Evolutionary conservation across 1,139 yeast genomes (phyloP).

Genomic region (Debaryomyces subglobosus): DNA sequence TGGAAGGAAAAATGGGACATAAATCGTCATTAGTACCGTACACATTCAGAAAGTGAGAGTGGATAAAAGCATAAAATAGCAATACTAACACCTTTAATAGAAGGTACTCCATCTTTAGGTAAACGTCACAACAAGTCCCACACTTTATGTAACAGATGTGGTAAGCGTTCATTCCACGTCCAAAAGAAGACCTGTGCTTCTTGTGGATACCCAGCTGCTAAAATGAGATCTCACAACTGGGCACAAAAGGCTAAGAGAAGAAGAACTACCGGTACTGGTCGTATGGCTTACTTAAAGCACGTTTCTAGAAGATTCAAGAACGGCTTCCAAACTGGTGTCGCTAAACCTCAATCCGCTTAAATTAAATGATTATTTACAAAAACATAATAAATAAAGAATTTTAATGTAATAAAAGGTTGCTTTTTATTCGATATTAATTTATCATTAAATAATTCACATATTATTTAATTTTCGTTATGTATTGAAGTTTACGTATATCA

Average conservation of each 20-base stretch:
- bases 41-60: slow-evolving; percentile 2
- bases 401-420: slow-evolving; percentile 8
- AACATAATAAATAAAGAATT: slow-evolving; percentile 9
- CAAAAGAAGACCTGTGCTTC: slow-evolving; percentile 99
- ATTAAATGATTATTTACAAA: slow-evolving; percentile 16
- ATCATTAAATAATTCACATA: slow-evolving; percentile 5
- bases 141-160: slow-evolving; percentile 99
- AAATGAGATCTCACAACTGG: slow-evolving; percentile 99
- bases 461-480: slow-evolving; percentile 10
- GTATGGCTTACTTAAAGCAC: slow-evolving; percentile 97
- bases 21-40: background rate
- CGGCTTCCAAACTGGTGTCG: slow-evolving; percentile 94
- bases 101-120: slow-evolving; percentile 99
- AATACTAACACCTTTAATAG: slow-evolving; percentile 45
- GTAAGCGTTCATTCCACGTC: slow-evolving; percentile 97
- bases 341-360: slow-evolving; percentile 57
- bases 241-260: slow-evolving; percentile 99
- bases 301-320: slow-evolving; percentile 98
- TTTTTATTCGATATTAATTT: background rate
- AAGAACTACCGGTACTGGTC: slow-evolving; percentile 99
- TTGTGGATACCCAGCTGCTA: slow-evolving; percentile 99
- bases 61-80: slow-evolving; percentile 3
- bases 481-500: slow-evolving; percentile 10
- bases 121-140: slow-evolving; percentile 99
- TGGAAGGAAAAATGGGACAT: background rate